phyloP scores from a whole-genome alignment of 2,329 filamentous ascomycete genomes.

The Diaporthe aspalathi region DNA sequence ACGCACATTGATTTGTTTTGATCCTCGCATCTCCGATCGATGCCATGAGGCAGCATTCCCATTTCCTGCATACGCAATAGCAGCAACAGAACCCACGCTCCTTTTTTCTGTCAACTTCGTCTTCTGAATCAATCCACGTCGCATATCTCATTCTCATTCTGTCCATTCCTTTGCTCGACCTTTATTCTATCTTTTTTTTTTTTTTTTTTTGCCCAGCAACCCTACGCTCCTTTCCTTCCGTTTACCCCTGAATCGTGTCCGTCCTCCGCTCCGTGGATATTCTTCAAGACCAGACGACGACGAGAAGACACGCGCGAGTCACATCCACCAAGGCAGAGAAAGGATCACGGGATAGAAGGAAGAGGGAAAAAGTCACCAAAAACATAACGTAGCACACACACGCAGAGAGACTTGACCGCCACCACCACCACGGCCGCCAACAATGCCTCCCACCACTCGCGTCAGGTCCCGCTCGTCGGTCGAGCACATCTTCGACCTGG shows the following conservation, averaged over 20 bases:
- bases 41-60: conserved; percentile 30
- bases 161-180: conserved; percentile 7
- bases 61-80: conserved; percentile 28
- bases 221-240: conserved; percentile 6
- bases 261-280: background rate
- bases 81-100: conserved; percentile 24
- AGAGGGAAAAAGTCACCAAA: background rate
- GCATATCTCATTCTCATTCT: conserved; percentile 10
- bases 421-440: background rate
- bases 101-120: background rate
- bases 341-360: background rate
- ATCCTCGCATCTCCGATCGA: conserved; percentile 6
- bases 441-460: conserved; percentile 41
- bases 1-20: background rate
- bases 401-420: background rate
- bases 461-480: conserved; percentile 46
- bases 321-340: background rate
- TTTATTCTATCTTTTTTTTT: no score
- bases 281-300: background rate
- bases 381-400: background rate
- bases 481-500: conserved; percentile 46
- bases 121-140: background rate
- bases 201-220: no score
- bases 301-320: background rate
- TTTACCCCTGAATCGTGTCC: conserved; percentile 11